Evolutionary conservation across 176 grass and related monocot species (phyloP).

Genomic region (Oropetium thomaeum): DNA sequence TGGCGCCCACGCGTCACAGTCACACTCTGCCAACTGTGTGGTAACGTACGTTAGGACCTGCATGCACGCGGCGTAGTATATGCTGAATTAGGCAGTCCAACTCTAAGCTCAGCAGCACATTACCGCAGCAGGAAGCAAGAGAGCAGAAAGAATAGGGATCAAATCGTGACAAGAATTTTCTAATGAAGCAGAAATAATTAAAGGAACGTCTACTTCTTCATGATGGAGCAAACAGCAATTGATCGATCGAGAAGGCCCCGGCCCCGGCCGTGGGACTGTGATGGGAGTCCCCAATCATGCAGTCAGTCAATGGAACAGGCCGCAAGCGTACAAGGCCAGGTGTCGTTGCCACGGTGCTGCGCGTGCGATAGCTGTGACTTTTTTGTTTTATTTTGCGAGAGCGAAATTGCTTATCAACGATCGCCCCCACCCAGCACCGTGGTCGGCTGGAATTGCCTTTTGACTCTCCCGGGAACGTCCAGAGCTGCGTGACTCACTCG

Average conservation of each 20-base stretch:
- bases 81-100: slow-evolving; percentile 44
- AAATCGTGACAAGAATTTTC: slow-evolving; percentile 39
- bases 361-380: background rate
- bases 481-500: slow-evolving; percentile 27
- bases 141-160: background rate
- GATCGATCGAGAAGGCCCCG: background rate
- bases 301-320: slow-evolving; percentile 16
- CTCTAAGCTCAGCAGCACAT: background rate
- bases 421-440: slow-evolving; percentile 21
- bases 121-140: background rate
- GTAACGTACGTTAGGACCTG: no score
- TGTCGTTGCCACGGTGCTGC: slow-evolving; percentile 31
- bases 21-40: slow-evolving; percentile 15
- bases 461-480: slow-evolving; percentile 31
- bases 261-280: no score
- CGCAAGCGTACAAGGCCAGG: slow-evolving; percentile 36
- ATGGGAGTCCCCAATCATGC: slow-evolving; percentile 50
- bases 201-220: slow-evolving; percentile 13
- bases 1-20: slow-evolving; percentile 36
- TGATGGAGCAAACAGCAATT: slow-evolving; percentile 20
- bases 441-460: slow-evolving; percentile 35
- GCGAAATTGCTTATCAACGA: slow-evolving; percentile 27
- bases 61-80: no score
- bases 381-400: slow-evolving; percentile 3
- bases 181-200: slow-evolving; percentile 38